phyloP scores from a whole-genome alignment of 2,329 filamentous ascomycete genomes.

The Nothomitra cinnamomea region DNA sequence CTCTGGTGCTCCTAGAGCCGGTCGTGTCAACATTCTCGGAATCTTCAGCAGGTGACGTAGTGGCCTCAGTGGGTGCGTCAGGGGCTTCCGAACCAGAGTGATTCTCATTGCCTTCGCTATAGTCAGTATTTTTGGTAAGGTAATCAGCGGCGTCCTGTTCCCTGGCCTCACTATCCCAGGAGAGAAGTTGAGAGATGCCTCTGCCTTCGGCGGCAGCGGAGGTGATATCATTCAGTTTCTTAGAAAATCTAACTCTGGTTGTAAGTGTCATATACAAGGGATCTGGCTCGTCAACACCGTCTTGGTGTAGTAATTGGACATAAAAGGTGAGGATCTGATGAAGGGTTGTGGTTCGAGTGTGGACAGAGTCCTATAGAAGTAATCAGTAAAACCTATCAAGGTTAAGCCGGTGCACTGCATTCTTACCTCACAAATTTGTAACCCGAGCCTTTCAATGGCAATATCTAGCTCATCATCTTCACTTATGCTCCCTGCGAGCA shows the following conservation, averaged over 20 bases:
- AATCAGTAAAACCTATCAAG: not conserved
- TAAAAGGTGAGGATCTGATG: constrained; percentile 42
- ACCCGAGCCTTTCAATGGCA: constrained; percentile 34
- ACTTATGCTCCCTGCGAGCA: constrained; percentile 36
- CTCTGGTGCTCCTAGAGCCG: not conserved
- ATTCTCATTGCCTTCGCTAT: constrained; percentile 3
- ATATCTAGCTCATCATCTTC: constrained; percentile 40
- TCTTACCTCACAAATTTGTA: constrained; percentile 40
- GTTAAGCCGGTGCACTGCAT: not conserved
- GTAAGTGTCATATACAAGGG: constrained; percentile 41
- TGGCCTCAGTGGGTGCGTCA: constrained; percentile 1
- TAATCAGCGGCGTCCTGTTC: constrained; percentile 10
- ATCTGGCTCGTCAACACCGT: constrained; percentile 33
- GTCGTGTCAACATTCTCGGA: not conserved
- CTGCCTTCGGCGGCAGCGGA: constrained; percentile 37
- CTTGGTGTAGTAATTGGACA: constrained; percentile 39
- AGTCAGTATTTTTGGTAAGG: constrained; percentile 5
- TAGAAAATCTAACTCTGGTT: constrained; percentile 35
- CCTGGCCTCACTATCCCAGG: constrained; percentile 15
- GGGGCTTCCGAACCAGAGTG: constrained; percentile 1
- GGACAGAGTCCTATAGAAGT: constrained; percentile 28
- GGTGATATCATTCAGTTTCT: constrained; percentile 34
- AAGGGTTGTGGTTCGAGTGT: constrained; percentile 32
- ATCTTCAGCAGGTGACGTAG: constrained; percentile 7
- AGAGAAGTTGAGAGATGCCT: constrained; percentile 33